Base-by-base conservation (phyloP, 2,329 filamentous ascomycete species). In the Ceratocystis destructans region DNA sequence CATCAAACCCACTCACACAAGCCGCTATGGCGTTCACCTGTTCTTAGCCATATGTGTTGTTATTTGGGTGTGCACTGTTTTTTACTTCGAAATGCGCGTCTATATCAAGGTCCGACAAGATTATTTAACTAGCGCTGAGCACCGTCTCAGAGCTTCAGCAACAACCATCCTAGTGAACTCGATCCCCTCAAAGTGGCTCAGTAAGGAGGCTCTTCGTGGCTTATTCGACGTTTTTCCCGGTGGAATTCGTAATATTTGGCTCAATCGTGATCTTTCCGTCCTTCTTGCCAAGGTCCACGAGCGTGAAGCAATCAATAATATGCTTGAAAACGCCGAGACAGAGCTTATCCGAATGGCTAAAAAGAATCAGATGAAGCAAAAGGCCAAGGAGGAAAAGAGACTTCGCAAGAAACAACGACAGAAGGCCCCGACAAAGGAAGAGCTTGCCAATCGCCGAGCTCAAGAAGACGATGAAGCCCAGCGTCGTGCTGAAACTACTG, bases 181-280 rank as follows among this genome's bases (percentile, higher is more conserved):
- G 10, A 96, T 99, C 64, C 94, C 94, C 0, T 79, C 83, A 50
- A 96, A 95, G 72, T 99, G 94, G 94, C 83, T 96, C 6, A 90
- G 83, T 1, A 83, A 90, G 62, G 86, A 96, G 57, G 89, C 90
- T 0, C 80, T 99, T 3, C 82, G 85, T 67, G 88, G 87, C 0
- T 79, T 99, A 0, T 99, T 95, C 72, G 94, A 99, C 73, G 92
- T 97, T 1, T 97, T 96, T 71, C 94, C 94, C 0, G 94, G 94
- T 22, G 94, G 94, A 37, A 87, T 99, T 72, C 85, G 90, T 68
- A 97, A 97, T 71, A 89, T 99, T 61, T 99, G 93, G 92, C 86
- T 99, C 71, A 99, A 96, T 68, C 84, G 93, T 69, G 89, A 99
- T 73, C 87, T 90, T 70, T 89, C 92, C 55, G 82, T 87, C 7